Evolutionary conservation across 352 stramenopile species (phyloP).

Genomic region (Pythium angustatum): DNA sequence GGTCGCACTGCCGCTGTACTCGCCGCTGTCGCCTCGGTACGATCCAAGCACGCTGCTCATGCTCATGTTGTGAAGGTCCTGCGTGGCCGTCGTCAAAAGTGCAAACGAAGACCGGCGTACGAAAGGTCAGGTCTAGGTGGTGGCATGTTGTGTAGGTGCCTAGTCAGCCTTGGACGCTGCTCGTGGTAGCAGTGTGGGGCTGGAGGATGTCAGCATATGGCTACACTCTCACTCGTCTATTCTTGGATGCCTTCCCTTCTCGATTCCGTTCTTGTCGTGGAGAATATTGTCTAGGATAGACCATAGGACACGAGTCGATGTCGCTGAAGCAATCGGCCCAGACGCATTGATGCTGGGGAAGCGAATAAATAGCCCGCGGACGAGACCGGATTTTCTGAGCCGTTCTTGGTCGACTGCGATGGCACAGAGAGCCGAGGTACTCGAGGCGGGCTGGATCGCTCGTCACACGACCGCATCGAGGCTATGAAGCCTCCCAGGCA

Average conservation of each 20-base stretch:
- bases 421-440: neutral
- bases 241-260: too few relatives aligned
- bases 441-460: neutral
- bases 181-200: slow-evolving; percentile 17
- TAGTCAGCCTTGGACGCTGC: slow-evolving; percentile 6
- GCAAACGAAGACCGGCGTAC: too few relatives aligned
- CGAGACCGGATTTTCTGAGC: neutral
- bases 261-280: neutral
- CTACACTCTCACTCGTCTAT: too few relatives aligned
- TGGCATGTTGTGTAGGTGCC: too few relatives aligned
- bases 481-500: slow-evolving; percentile 17
- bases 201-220: slow-evolving; percentile 15
- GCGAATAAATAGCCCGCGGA: slow-evolving; percentile 13
- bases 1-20: slow-evolving; percentile 37
- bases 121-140: slow-evolving; percentile 27
- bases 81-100: too few relatives aligned
- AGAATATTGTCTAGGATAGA: neutral
- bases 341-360: neutral
- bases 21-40: slow-evolving; percentile 25
- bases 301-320: neutral
- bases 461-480: neutral
- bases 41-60: slow-evolving; percentile 29
- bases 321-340: neutral
- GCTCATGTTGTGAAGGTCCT: too few relatives aligned
- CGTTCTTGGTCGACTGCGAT: neutral